These are phyloP conservation scores for Fusarium newnesense DNA, from an alignment of 2,329 filamentous ascomycete species.

Conservation along the genomic window DNA sequence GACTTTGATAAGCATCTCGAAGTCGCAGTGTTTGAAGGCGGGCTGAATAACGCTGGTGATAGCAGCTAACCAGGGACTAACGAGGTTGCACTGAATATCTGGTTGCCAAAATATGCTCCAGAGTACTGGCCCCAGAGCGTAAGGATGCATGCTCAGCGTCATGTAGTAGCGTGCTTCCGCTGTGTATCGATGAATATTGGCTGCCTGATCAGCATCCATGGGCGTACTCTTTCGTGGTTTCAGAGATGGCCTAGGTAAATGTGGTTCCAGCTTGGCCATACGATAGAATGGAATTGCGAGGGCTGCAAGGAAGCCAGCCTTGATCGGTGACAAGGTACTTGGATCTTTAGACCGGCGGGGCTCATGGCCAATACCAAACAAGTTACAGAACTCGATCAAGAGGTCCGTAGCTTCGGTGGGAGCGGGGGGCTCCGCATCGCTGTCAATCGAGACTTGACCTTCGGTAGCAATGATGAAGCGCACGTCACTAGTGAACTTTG, in stretches of 20 bases:
- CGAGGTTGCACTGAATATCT: slow-evolving; percentile 45
- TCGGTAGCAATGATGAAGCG: slow-evolving; percentile 38
- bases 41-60: slow-evolving; percentile 39
- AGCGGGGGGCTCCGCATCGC: slow-evolving; percentile 21
- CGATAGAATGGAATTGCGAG: slow-evolving; percentile 43
- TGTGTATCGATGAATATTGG: slow-evolving; percentile 34
- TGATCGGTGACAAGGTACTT: slow-evolving; percentile 36
- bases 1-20: slow-evolving; percentile 38
- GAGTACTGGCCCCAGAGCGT: slow-evolving; percentile 41
- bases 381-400: slow-evolving; percentile 41
- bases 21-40: slow-evolving; percentile 33
- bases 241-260: slow-evolving; percentile 33
- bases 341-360: slow-evolving; percentile 9
- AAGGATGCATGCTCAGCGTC: slow-evolving; percentile 47
- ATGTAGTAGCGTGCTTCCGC: slow-evolving; percentile 43
- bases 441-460: slow-evolving; percentile 28
- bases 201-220: slow-evolving; percentile 15
- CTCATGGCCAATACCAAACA: slow-evolving; percentile 41
- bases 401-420: slow-evolving; percentile 38
- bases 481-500: slow-evolving; percentile 24
- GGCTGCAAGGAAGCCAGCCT: slow-evolving; percentile 41
- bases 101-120: slow-evolving; percentile 49
- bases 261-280: slow-evolving; percentile 41
- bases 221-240: slow-evolving; percentile 1
- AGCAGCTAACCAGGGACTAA: slow-evolving; percentile 44